A percentile compares a stretch with the other conserved stretches of the same genome.
phyloP scores from a whole-genome alignment of 352 stramenopile species.

The Phytophthora constricta region DNA sequence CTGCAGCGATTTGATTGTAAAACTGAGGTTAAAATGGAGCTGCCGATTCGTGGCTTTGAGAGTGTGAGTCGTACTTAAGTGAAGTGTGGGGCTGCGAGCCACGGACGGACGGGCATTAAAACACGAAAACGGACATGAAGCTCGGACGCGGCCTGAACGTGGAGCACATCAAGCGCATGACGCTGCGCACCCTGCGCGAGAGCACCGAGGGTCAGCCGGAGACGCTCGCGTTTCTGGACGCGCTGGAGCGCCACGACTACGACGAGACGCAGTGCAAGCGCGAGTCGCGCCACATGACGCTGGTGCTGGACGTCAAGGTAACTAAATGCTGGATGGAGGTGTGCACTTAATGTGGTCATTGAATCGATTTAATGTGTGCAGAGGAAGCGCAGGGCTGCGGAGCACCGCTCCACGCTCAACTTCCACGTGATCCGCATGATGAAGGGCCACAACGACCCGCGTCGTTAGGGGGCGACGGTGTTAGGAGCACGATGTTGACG shows the following conservation, averaged over 20 bases:
- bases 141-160: slow-evolving; percentile 78
- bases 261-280: slow-evolving; percentile 86
- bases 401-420: slow-evolving; percentile 87
- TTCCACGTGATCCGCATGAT: slow-evolving; percentile 91
- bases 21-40: background rate
- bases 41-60: too few species aligned
- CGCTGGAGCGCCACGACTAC: slow-evolving; percentile 85
- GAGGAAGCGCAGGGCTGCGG: slow-evolving; percentile 62
- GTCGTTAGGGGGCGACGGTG: slow-evolving; percentile 22
- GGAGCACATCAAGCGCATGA: slow-evolving; percentile 93
- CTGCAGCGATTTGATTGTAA: background rate
- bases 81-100: too few species aligned
- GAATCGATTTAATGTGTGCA: slow-evolving; percentile 17
- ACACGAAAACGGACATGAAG: too few species aligned
- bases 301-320: slow-evolving; percentile 80
- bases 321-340: background rate
- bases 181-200: slow-evolving; percentile 83
- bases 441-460: slow-evolving; percentile 61
- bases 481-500: too few species aligned
- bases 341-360: background rate
- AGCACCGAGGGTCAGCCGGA: slow-evolving; percentile 78
- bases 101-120: too few species aligned
- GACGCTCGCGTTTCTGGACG: slow-evolving; percentile 85
- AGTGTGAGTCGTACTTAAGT: background rate
- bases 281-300: slow-evolving; percentile 79